Evolutionary conservation across 116 monocot genomes (phyloP).

Genomic region (Zostera marina): DNA sequence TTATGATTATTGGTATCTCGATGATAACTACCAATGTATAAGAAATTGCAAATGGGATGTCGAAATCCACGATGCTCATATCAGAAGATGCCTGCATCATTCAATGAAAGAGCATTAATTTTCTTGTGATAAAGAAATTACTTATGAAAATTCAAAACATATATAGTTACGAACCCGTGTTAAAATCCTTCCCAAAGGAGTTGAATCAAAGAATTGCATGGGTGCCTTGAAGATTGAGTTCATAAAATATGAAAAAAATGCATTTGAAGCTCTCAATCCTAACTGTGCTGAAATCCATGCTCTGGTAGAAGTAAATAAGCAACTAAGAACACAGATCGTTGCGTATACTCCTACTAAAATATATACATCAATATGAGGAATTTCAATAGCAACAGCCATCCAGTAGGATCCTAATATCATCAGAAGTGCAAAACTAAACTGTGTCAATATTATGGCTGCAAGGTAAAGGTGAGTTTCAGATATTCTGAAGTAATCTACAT

Average conservation of each 20-base stretch:
- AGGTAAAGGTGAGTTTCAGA: slow-evolving; percentile 22
- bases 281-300: slow-evolving; percentile 23
- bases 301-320: slow-evolving; percentile 31
- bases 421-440: slow-evolving; percentile 22
- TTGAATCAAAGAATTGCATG: slow-evolving; percentile 82
- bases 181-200: slow-evolving; percentile 80
- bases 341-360: slow-evolving; percentile 47
- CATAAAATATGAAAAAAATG: slow-evolving; percentile 53
- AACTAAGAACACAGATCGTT: slow-evolving; percentile 34
- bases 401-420: slow-evolving; percentile 48
- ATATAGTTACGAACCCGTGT: slow-evolving; percentile 31
- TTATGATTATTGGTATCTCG: slow-evolving; percentile 48
- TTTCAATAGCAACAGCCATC: slow-evolving; percentile 51
- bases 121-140: background rate
- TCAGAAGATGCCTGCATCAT: slow-evolving; percentile 64
- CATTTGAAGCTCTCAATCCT: slow-evolving; percentile 55
- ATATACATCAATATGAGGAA: slow-evolving; percentile 15
- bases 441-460: slow-evolving; percentile 11
- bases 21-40: slow-evolving; percentile 32
- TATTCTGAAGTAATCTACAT: slow-evolving; percentile 38
- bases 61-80: slow-evolving; percentile 66
- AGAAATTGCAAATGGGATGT: slow-evolving; percentile 52
- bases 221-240: slow-evolving; percentile 73
- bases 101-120: no score
- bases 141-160: background rate